A percentile compares a stretch with the other conserved stretches of the same genome.
Conservation (phyloP, 1,139 yeast species). For the Saccharomyces pastorianus region DNA sequence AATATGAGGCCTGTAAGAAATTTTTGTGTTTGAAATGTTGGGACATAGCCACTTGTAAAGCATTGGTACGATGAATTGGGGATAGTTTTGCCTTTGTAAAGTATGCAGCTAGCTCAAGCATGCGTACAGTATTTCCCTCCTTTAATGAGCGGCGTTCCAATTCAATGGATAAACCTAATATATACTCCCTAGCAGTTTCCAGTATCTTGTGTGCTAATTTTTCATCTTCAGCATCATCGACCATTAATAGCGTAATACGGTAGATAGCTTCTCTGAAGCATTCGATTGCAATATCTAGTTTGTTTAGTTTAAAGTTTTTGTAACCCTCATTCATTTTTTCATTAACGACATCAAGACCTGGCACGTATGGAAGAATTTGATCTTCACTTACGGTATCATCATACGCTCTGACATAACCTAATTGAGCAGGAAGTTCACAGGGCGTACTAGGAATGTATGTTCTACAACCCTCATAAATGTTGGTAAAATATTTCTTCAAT, state of each 20-base stretch:
- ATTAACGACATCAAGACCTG: constrained; percentile 68
- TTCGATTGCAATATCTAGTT: constrained; percentile 70
- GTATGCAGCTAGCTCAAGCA: constrained; percentile 90
- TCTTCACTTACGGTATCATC: constrained; percentile 49
- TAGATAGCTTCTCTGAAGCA: constrained; percentile 75
- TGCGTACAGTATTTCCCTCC: constrained; percentile 65
- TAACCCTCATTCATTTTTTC: constrained; percentile 65
- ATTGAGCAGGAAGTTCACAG: constrained; percentile 60
- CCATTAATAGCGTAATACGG: constrained; percentile 64
- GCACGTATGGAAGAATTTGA: constrained; percentile 56
- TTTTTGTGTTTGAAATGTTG: constrained; percentile 85
- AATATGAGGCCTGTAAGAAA: constrained; percentile 79
- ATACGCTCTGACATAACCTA: constrained; percentile 59
- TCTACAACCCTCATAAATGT: constrained; percentile 74
- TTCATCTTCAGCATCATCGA: constrained; percentile 66
- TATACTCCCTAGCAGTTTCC: constrained; percentile 76
- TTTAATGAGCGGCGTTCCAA: constrained; percentile 76
- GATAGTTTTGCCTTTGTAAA: constrained; percentile 81
- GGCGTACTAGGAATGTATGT: constrained; percentile 67
- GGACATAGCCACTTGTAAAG: constrained; percentile 91
- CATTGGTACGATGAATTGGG: constrained; percentile 75
- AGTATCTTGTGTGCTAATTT: constrained; percentile 66
- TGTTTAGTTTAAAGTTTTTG: constrained; percentile 74
- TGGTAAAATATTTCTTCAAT: constrained; percentile 69
- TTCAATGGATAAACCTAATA: constrained; percentile 85